These are phyloP conservation scores for Paralagenidium karlingii DNA, from an alignment of 352 stramenopile species.

Conservation along the genomic window DNA sequence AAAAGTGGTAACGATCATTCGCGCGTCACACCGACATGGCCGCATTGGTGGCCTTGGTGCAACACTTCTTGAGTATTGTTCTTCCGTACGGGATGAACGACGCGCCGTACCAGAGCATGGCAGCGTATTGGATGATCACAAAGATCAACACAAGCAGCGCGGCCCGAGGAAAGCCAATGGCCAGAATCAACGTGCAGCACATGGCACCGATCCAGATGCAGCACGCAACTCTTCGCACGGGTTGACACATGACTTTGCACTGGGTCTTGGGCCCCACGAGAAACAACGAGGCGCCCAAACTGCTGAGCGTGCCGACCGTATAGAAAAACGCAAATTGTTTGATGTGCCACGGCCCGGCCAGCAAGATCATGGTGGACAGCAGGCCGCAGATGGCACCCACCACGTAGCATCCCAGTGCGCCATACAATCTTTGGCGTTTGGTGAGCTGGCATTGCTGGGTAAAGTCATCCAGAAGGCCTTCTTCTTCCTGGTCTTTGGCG, in stretches of 20 bases:
- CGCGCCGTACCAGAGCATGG: slow-evolving; percentile 77
- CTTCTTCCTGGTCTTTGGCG: slow-evolving; percentile 46
- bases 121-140: slow-evolving; percentile 63
- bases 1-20: too few species aligned
- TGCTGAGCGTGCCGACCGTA: slow-evolving; percentile 66
- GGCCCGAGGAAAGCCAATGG: slow-evolving; percentile 54
- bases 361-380: slow-evolving; percentile 70
- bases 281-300: slow-evolving; percentile 70
- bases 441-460: slow-evolving; percentile 60
- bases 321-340: slow-evolving; percentile 84
- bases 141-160: slow-evolving; percentile 53
- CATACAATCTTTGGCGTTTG: slow-evolving; percentile 69
- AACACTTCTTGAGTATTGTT: slow-evolving; percentile 63
- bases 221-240: slow-evolving; percentile 64
- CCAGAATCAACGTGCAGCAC: slow-evolving; percentile 56
- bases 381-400: slow-evolving; percentile 65
- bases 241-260: slow-evolving; percentile 77
- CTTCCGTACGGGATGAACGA: slow-evolving; percentile 74
- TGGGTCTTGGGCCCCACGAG: slow-evolving; percentile 54
- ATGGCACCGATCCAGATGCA: slow-evolving; percentile 70
- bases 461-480: slow-evolving; percentile 59
- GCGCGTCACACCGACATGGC: slow-evolving; percentile 16
- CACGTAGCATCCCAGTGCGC: slow-evolving; percentile 51
- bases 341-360: slow-evolving; percentile 59
- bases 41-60: slow-evolving; percentile 35